Conservation (phyloP, 306 rosid genomes). For the Quercus wislizeni region DNA sequence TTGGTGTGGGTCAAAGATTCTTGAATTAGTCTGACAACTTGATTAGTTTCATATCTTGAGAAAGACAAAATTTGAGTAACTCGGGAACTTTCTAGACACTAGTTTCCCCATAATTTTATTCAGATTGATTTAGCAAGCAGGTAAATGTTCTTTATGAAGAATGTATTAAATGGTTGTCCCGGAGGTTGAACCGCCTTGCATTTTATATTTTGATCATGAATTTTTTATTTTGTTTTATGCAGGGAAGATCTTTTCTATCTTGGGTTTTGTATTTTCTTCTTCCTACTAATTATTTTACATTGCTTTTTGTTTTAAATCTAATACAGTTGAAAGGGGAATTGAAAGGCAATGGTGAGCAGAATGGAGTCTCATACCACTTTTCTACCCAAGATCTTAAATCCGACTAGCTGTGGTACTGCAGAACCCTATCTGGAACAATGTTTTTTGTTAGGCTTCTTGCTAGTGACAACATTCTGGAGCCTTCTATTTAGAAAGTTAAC, state of each 20-base stretch:
- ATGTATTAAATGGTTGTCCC: neutral
- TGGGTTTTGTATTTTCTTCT: slow-evolving; percentile 4
- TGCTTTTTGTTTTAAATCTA: neutral
- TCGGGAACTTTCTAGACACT: neutral
- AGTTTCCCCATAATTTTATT: neutral
- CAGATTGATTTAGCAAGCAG: too few relatives aligned
- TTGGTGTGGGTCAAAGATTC: neutral
- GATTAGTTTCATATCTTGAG: neutral
- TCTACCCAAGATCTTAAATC: slow-evolving; percentile 43
- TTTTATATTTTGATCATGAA: neutral
- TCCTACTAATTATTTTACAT: neutral
- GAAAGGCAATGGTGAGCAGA: slow-evolving; percentile 37
- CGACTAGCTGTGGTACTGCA: slow-evolving; percentile 30
- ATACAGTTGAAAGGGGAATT: slow-evolving; percentile 74
- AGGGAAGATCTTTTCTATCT: neutral
- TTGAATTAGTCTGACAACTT: neutral
- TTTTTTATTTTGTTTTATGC: neutral
- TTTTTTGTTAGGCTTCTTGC: slow-evolving; percentile 19
- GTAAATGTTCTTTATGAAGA: neutral
- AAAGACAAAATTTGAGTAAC: neutral
- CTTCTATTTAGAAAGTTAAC: slow-evolving; percentile 25
- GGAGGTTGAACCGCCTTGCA: neutral
- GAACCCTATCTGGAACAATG: slow-evolving; percentile 16
- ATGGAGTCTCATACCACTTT: slow-evolving; percentile 40
- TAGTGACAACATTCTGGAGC: slow-evolving; percentile 26